These are phyloP conservation scores for Diplodia mutila DNA, from an alignment of 2,329 filamentous ascomycete genomes.

Conservation along the genomic window DNA sequence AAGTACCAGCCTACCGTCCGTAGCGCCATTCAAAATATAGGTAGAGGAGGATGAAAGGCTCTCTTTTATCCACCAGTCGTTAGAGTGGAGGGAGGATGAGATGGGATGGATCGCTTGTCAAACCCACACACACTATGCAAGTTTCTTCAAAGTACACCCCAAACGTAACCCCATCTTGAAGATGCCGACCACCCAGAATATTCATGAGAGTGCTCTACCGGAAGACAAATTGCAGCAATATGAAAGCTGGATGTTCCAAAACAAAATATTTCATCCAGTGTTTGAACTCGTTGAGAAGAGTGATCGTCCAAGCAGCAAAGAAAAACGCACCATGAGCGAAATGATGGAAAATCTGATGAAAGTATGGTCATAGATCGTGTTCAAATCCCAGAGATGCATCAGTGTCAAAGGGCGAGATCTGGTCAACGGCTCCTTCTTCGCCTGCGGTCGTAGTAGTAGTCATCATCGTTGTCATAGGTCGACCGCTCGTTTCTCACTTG, in stretches of 20 bases:
- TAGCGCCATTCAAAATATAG: neutral
- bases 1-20: neutral
- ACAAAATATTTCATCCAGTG: neutral
- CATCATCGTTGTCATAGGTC: neutral
- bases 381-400: neutral
- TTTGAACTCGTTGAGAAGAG: neutral
- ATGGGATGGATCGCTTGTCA: neutral
- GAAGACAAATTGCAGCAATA: neutral
- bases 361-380: neutral
- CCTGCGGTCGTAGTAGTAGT: slow-evolving; percentile 22
- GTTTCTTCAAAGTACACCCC: neutral
- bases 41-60: neutral
- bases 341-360: neutral
- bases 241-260: neutral
- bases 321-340: neutral
- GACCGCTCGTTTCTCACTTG: slow-evolving; percentile 5
- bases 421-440: slow-evolving; percentile 9
- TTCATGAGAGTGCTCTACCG: neutral
- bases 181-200: neutral
- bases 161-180: neutral
- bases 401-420: neutral
- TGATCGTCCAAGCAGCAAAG: neutral
- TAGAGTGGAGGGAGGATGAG: neutral
- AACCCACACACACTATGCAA: neutral
- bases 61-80: neutral